A percentile compares a stretch with the other conserved stretches of the same genome.
phyloP scores from a whole-genome alignment of 208 protist species.

The Wallacemonas collosoma region DNA sequence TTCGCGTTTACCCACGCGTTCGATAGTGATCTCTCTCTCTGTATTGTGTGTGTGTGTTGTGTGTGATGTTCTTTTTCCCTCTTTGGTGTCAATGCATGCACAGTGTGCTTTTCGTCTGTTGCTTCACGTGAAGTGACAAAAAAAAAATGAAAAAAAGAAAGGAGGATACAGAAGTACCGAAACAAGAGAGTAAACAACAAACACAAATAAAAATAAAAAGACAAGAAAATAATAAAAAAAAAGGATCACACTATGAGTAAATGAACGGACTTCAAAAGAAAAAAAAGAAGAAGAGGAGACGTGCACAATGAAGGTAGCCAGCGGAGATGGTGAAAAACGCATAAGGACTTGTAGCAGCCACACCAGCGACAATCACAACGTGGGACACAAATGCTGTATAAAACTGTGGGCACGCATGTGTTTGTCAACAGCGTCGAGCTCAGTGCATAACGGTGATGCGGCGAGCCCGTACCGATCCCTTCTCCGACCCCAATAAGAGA shows the following conservation, averaged over 20 bases:
- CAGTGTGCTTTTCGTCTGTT: too few relatives aligned
- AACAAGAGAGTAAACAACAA: constrained; percentile 16
- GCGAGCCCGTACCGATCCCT: too few relatives aligned
- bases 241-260: constrained; percentile 3
- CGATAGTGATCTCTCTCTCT: background rate
- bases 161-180: background rate
- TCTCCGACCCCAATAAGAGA: too few relatives aligned
- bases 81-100: background rate
- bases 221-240: background rate
- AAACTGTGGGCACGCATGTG: too few relatives aligned
- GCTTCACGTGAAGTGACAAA: background rate
- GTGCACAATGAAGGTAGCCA: background rate
- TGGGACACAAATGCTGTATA: too few relatives aligned
- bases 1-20: background rate
- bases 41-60: background rate
- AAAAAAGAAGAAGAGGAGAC: constrained; percentile 10
- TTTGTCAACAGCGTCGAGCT: too few relatives aligned
- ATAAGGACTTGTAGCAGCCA: too few relatives aligned
- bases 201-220: constrained; percentile 9
- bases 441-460: too few relatives aligned
- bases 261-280: constrained; percentile 7
- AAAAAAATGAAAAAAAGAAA: constrained; percentile 15
- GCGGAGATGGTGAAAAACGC: too few relatives aligned
- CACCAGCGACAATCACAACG: too few relatives aligned
- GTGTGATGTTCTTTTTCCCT: constrained; percentile 1